Percentiles rank a stretch among this genome's conserved stretches.
phyloP scores from a whole-genome alignment of 805 yeast genomes.

The Candida nonsorbophila region DNA sequence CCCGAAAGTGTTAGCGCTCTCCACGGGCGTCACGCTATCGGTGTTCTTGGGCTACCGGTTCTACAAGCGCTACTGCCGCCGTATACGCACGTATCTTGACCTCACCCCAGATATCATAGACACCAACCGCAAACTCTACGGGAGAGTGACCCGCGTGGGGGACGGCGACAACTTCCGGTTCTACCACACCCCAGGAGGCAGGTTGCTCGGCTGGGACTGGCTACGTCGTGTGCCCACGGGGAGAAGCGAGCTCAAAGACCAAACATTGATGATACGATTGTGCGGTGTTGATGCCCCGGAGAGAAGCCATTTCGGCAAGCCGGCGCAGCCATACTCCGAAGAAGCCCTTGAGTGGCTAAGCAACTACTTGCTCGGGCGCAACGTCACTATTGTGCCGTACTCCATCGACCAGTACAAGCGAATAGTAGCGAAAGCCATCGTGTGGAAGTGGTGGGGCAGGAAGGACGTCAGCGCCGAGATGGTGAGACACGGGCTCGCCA shows the following conservation, averaged over 20 bases:
- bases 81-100: slow-evolving; percentile 32
- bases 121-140: slow-evolving; percentile 32
- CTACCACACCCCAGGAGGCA: slow-evolving; percentile 92
- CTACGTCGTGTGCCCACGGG: slow-evolving; percentile 57
- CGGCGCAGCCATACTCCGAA: slow-evolving; percentile 81
- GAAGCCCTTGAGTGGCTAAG: slow-evolving; percentile 83
- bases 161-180: slow-evolving; percentile 95
- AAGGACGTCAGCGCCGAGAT: slow-evolving; percentile 84
- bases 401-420: slow-evolving; percentile 85
- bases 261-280: slow-evolving; percentile 75
- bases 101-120: slow-evolving; percentile 31
- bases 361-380: slow-evolving; percentile 56
- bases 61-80: slow-evolving; percentile 26
- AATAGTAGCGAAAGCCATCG: slow-evolving; percentile 75
- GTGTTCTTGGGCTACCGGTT: slow-evolving; percentile 22
- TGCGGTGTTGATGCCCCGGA: slow-evolving; percentile 98
- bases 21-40: slow-evolving; percentile 28
- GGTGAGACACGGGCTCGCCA: slow-evolving; percentile 77
- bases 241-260: slow-evolving; percentile 44
- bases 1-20: slow-evolving; percentile 34
- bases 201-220: slow-evolving; percentile 92
- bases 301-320: slow-evolving; percentile 87
- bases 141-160: slow-evolving; percentile 85
- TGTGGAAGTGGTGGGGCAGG: slow-evolving; percentile 51
- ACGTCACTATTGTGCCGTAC: slow-evolving; percentile 72